Evolutionary conservation across 2,329 filamentous ascomycete species (phyloP).

Genomic region (Aureobasidium mangrovei): DNA sequence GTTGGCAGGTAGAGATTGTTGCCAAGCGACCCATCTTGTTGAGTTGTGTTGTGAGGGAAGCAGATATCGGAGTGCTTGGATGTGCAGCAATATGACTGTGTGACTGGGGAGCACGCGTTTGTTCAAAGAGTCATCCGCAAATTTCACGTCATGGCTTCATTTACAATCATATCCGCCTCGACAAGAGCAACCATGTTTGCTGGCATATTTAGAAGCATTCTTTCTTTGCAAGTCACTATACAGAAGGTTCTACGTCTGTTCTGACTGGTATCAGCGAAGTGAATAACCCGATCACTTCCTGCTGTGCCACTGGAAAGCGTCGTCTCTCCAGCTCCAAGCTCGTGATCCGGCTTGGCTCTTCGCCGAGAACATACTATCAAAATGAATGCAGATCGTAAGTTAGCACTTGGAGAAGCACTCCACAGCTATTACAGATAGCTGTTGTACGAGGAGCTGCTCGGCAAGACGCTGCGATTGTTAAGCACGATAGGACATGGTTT

Average conservation of each 20-base stretch:
- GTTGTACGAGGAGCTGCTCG: background rate
- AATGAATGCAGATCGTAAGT: background rate
- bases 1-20: constrained; percentile 37
- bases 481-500: background rate
- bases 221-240: too few species aligned
- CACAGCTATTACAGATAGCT: too few species aligned
- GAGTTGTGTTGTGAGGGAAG: background rate
- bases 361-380: background rate
- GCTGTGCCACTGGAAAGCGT: background rate
- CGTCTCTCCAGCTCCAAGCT: background rate
- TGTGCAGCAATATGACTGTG: background rate
- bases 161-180: background rate
- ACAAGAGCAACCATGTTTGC: background rate
- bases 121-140: background rate
- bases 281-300: too few species aligned
- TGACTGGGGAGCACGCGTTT: background rate
- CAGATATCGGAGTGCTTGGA: background rate
- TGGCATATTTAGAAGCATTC: too few species aligned
- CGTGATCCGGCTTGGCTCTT: constrained; percentile 3
- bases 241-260: too few species aligned
- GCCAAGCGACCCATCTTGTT: constrained; percentile 30
- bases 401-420: too few species aligned
- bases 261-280: too few species aligned
- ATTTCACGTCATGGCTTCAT: background rate
- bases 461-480: background rate